phyloP scores from a whole-genome alignment of 2,329 filamentous ascomycete genomes.

The Trichoderma atroviride region DNA sequence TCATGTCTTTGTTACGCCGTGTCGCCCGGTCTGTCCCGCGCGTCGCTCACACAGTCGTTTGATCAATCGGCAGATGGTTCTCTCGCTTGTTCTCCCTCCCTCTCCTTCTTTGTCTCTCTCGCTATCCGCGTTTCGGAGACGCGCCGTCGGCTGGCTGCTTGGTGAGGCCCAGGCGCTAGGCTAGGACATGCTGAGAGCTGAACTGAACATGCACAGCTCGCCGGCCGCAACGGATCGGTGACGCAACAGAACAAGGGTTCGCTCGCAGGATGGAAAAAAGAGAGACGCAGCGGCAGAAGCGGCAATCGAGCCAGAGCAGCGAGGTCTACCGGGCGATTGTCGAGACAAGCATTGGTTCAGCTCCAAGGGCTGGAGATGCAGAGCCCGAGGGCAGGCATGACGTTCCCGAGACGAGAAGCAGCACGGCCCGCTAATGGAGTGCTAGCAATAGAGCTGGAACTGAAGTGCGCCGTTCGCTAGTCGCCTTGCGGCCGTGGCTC shows the following conservation, averaged over 20 bases:
- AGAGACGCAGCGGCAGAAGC: not conserved
- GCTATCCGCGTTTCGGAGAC: not conserved
- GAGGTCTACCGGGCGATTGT: not conserved
- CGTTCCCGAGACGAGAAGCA: conserved; percentile 20
- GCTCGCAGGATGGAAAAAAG: not conserved
- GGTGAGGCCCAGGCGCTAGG: conserved; percentile 13
- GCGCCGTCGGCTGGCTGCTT: conserved; percentile 13
- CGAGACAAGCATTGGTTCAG: not conserved
- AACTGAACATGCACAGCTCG: not conserved
- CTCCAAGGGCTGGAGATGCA: not conserved
- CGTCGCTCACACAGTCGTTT: not conserved
- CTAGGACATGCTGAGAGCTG: conserved; percentile 8
- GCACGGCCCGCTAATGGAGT: conserved; percentile 1
- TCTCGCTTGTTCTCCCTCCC: not conserved
- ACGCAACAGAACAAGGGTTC: not conserved
- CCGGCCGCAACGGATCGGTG: conserved; percentile 1
- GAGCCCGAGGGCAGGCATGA: conserved; percentile 12
- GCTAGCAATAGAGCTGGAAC: not conserved
- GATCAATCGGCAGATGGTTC: not conserved
- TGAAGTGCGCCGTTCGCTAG: not conserved
- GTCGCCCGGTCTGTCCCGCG: not conserved
- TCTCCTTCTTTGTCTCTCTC: not conserved
- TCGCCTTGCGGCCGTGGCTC: conserved; percentile 13
- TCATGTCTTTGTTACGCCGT: conserved; percentile 33
- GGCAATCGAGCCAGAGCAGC: not conserved